Evolutionary conservation across 139 green algal genomes (phyloP).

Genomic region (Micractinium conductrix): DNA sequence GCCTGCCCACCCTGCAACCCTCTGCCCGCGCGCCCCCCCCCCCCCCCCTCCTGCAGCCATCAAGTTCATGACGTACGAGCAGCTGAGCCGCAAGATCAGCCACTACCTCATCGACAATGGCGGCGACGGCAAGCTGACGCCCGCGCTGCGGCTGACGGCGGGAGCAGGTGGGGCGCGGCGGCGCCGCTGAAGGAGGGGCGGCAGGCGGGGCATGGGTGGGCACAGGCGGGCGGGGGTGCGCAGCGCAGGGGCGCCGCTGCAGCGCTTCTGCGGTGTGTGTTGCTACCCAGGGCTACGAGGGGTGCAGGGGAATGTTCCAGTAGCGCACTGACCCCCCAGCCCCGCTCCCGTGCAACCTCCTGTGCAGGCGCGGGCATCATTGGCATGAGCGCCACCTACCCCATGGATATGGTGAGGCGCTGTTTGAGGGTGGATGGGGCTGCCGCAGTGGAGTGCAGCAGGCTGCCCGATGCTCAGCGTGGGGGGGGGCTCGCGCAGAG

Average conservation of each 20-base stretch:
- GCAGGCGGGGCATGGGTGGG: too few relatives aligned
- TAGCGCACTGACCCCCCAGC: too few relatives aligned
- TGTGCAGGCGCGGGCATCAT: conserved; percentile 85
- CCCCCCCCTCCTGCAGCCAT: conserved; percentile 68
- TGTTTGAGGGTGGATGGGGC: conserved; percentile 60
- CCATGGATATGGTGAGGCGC: conserved; percentile 95
- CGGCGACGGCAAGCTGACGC: conserved; percentile 89
- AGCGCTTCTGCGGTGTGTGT: too few relatives aligned
- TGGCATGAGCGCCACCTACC: conserved; percentile 97
- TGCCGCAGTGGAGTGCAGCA: conserved; percentile 78
- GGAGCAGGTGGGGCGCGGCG: conserved; percentile 85
- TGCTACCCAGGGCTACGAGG: too few relatives aligned
- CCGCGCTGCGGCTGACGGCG: conserved; percentile 82
- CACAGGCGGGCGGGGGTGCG: too few relatives aligned
- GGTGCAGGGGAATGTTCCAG: too few relatives aligned
- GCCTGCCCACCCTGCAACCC: not conserved
- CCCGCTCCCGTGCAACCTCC: too few relatives aligned
- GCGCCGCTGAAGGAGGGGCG: too few relatives aligned
- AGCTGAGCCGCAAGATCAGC: conserved; percentile 69
- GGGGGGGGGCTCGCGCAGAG: too few relatives aligned
- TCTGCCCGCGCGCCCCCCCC: not conserved
- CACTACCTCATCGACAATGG: conserved; percentile 70
- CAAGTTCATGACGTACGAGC: conserved; percentile 98
- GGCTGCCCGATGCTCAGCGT: conserved; percentile 95
- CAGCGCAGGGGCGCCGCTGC: too few relatives aligned